Evolutionary conservation across 2,329 filamentous ascomycete species (phyloP).

Genomic region (Ophiocordyceps camponoti-saundersi): DNA sequence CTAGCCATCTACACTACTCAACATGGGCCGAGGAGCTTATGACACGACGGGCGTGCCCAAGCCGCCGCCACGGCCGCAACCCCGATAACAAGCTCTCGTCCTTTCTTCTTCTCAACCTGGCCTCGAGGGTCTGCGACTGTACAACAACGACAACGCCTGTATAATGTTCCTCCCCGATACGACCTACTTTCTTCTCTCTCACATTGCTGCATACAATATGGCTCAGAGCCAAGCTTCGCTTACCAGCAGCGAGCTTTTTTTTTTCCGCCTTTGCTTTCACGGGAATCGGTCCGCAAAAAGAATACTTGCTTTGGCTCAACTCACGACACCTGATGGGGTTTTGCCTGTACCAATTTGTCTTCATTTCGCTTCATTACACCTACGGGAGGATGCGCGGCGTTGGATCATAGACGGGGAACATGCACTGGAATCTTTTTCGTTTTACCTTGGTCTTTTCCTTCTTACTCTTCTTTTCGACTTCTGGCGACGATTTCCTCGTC

Average conservation of each 20-base stretch:
- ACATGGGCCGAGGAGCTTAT: slow-evolving; percentile 35
- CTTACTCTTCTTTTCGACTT: not conserved
- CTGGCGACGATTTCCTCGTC: too few relatives aligned
- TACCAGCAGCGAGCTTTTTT: slow-evolving; percentile 16
- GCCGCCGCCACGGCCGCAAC: slow-evolving; percentile 25
- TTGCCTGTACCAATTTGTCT: not conserved
- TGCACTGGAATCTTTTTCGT: not conserved
- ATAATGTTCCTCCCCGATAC: slow-evolving; percentile 10
- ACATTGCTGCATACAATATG: slow-evolving; percentile 17
- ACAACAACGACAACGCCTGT: slow-evolving; percentile 4
- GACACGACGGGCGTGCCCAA: slow-evolving; percentile 32
- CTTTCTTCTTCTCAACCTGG: slow-evolving; percentile 7
- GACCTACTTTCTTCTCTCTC: slow-evolving; percentile 3
- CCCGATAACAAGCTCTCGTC: slow-evolving; percentile 13
- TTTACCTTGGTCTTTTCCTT: not conserved
- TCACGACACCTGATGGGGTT: slow-evolving; percentile 1
- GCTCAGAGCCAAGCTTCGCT: slow-evolving; percentile 20
- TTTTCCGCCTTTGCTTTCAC: slow-evolving; percentile 1
- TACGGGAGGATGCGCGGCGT: slow-evolving; percentile 12
- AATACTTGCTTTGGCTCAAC: slow-evolving; percentile 1
- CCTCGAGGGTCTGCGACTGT: slow-evolving; percentile 6
- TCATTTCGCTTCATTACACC: not conserved
- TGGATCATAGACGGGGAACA: slow-evolving; percentile 15
- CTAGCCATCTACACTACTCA: slow-evolving; percentile 15
- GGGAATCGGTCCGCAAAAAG: slow-evolving; percentile 5